Conservation (phyloP, 2,329 filamentous ascomycete species). For the Lasiodiplodia theobromae region DNA sequence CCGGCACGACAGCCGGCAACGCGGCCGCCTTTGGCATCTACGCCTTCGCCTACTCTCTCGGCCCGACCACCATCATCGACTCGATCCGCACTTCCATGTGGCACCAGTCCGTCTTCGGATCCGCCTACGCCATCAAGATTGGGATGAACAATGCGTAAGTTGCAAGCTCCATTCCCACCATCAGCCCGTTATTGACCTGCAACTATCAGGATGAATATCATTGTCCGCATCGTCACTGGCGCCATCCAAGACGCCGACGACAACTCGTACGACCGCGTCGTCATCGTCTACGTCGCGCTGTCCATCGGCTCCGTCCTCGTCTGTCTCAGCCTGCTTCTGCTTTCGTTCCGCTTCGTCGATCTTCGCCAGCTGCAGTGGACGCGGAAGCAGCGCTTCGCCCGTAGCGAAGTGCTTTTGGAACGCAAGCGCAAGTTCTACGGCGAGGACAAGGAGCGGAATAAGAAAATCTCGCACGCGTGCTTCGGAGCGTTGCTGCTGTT, state of each 20-base stretch:
- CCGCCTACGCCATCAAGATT: constrained; percentile 66
- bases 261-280: constrained; percentile 63
- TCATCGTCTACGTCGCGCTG: constrained; percentile 63
- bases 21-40: constrained; percentile 67
- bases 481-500: constrained; percentile 56
- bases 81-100: constrained; percentile 66
- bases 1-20: constrained; percentile 57
- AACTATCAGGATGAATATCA: constrained; percentile 62
- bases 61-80: constrained; percentile 67
- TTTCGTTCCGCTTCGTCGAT: constrained; percentile 50
- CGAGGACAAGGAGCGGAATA: constrained; percentile 48
- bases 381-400: constrained; percentile 58
- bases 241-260: constrained; percentile 65
- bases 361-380: constrained; percentile 65
- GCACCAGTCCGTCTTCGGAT: constrained; percentile 66
- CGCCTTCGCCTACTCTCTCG: constrained; percentile 62
- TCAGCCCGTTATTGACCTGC: not conserved
- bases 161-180: too few species aligned
- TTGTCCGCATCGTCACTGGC: constrained; percentile 65
- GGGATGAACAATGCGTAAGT: constrained; percentile 62
- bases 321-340: constrained; percentile 48
- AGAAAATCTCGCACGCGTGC: constrained; percentile 47
- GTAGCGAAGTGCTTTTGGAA: constrained; percentile 54
- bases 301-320: constrained; percentile 59
- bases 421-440: constrained; percentile 53